phyloP scores from a whole-genome alignment of 2,329 filamentous ascomycete genomes.

The Penicillium aurantiogriseum region DNA sequence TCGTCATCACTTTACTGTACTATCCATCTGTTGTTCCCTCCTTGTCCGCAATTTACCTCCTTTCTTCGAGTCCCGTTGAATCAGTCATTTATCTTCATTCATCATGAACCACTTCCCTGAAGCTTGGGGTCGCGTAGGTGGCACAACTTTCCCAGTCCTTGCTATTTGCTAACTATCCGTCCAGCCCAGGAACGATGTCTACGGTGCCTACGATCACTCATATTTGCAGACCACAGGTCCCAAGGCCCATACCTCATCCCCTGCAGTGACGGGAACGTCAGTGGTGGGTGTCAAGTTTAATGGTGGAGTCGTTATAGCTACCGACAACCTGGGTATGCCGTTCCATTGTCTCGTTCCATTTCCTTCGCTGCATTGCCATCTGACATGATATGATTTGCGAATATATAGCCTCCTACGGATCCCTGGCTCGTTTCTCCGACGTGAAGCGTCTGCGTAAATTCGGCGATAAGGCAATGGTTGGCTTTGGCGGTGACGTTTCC shows the following conservation, averaged over 20 bases:
- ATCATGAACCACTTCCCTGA: constrained; percentile 66
- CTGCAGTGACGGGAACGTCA: constrained; percentile 94
- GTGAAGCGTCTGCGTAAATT: constrained; percentile 93
- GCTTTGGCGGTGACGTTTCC: constrained; percentile 94
- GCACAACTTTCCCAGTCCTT: constrained; percentile 13
- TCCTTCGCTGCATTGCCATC: background rate
- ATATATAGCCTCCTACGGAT: constrained; percentile 83
- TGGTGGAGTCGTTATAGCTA: constrained; percentile 91
- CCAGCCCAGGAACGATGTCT: constrained; percentile 94
- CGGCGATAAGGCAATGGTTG: constrained; percentile 77
- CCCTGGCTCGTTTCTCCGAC: constrained; percentile 91
- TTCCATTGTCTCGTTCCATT: background rate
- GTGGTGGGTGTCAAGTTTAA: constrained; percentile 95
- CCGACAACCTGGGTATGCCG: constrained; percentile 83
- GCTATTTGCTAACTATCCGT: constrained; percentile 36
- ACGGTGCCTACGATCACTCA: constrained; percentile 86
- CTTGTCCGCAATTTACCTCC: background rate
- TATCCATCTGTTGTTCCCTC: constrained; percentile 9
- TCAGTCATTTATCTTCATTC: constrained; percentile 11
- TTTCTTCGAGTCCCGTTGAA: background rate
- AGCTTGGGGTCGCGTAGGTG: constrained; percentile 61
- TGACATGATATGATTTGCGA: constrained; percentile 8
- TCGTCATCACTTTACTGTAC: constrained; percentile 21
- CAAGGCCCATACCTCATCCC: constrained; percentile 83
- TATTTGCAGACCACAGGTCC: constrained; percentile 71